A percentile compares a stretch with the other conserved stretches of the same genome.
Conservation (phyloP, 1,284 basidiomycete species). For the Ustilago bromivora region DNA sequence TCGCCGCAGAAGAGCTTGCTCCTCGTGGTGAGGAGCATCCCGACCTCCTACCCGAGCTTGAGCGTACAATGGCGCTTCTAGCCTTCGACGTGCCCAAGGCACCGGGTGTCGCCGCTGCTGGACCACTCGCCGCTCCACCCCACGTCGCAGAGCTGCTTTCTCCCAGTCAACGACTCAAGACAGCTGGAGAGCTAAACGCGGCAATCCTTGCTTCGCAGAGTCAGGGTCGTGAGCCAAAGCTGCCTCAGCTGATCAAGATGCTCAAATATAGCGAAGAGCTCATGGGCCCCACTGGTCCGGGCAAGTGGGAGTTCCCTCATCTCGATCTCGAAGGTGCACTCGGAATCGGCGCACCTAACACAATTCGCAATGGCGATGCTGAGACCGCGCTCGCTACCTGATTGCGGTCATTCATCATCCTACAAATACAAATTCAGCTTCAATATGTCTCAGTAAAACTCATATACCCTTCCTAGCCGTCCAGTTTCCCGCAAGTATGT, state of each 20-base stretch:
- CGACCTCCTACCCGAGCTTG: slow-evolving; percentile 89
- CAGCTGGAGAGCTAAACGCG: slow-evolving; percentile 89
- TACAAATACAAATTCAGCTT: background rate
- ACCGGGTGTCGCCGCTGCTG: slow-evolving; percentile 25
- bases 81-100: slow-evolving; percentile 78
- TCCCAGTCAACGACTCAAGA: slow-evolving; percentile 87
- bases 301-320: slow-evolving; percentile 58
- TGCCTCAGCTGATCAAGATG: slow-evolving; percentile 85
- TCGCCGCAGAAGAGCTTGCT: slow-evolving; percentile 92
- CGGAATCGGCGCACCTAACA: slow-evolving; percentile 19
- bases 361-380: slow-evolving; percentile 13
- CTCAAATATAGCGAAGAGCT: slow-evolving; percentile 88
- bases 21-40: slow-evolving; percentile 94
- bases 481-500: background rate
- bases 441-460: background rate
- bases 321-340: slow-evolving; percentile 53
- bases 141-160: slow-evolving; percentile 81
- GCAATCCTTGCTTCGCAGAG: slow-evolving; percentile 91
- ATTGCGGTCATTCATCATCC: background rate
- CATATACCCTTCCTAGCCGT: slow-evolving; percentile 18
- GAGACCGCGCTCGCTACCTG: slow-evolving; percentile 22
- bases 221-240: slow-evolving; percentile 90
- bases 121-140: slow-evolving; percentile 72
- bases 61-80: slow-evolving; percentile 93
- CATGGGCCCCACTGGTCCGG: slow-evolving; percentile 74